Evolutionary conservation across 331 rosid genomes (phyloP), one percentile per base, ranked within the genome.

Genomic region (Prunus yedoensis): DNA sequence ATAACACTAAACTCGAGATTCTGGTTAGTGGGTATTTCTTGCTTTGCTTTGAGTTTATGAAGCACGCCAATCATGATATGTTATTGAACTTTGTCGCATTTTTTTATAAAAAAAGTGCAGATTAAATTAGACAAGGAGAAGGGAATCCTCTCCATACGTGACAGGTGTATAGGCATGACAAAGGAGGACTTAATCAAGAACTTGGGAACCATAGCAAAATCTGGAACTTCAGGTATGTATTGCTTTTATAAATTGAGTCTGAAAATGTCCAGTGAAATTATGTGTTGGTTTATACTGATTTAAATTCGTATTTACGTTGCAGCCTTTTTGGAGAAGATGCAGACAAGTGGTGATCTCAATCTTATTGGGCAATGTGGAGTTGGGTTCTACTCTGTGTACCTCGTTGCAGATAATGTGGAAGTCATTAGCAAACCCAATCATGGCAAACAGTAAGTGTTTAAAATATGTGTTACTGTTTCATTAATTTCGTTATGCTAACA

Each of bases 331-430:
- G 99, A 95, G 84, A 95, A 92, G 80, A 87, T 95, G 97, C 98
- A 95, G 84, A 87, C 97, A 41, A 88, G 97, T 85, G 99, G 99
- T 58, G 99, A 95, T 79, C 97, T 95, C 68, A 95, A 95, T 83
- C 94, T 95, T 66, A 95, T 95, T 64, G 99, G 99, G 65, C 99
- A 95, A 82, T 92, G 92, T 82, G 99, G 99, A 60, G 99, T 95
- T 60, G 99, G 99, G 8, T 95, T 95, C 93, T 95, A 92, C 87
- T 95, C 99, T 53, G 99, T 95, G 35, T 95, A 95, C 82, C 97
- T 95, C 68, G 99, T 95, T 43, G 97, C 99, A 41, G 99, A 95
- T 69, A 89, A 92, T 43, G 99, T 95, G 45, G 99, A 95, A 88
- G 99, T 95, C 68, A 83, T 92, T 79, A 95, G 99, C 84, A 95